Conservation (phyloP, 768 basidiomycete species). For the Cyclocybe cylindracea region DNA sequence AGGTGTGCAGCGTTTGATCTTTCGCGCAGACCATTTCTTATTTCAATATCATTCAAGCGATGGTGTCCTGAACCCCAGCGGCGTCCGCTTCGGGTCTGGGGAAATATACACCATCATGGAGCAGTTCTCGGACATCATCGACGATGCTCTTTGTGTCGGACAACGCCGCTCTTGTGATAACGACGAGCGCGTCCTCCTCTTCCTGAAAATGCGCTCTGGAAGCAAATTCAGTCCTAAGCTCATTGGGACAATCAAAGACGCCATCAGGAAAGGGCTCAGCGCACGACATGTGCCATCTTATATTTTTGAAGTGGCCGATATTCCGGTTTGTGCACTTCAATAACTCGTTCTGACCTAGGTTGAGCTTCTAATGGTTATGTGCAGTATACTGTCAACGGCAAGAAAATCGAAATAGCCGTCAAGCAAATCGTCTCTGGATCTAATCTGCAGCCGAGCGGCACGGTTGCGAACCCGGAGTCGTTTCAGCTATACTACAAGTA, state of each 20-base stretch:
- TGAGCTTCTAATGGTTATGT: neutral
- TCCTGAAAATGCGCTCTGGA: conserved; percentile 63
- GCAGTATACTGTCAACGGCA: conserved; percentile 76
- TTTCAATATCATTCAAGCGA: conserved; percentile 38
- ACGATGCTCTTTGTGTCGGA: conserved; percentile 76
- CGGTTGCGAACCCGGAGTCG: conserved; percentile 72
- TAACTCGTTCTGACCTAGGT: neutral
- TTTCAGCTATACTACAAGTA: conserved; percentile 57
- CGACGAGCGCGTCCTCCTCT: conserved; percentile 77
- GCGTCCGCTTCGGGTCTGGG: conserved; percentile 79
- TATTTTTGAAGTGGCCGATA: conserved; percentile 63
- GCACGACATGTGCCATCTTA: conserved; percentile 75
- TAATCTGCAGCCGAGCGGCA: conserved; percentile 66
- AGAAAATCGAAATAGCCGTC: conserved; percentile 80
- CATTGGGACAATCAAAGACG: conserved; percentile 48
- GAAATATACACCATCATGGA: conserved; percentile 81
- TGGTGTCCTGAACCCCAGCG: conserved; percentile 76
- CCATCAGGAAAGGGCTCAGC: conserved; percentile 62
- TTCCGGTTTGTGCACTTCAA: conserved; percentile 53
- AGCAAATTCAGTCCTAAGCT: conserved; percentile 43
- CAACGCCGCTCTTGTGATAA: conserved; percentile 60
- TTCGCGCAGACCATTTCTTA: neutral
- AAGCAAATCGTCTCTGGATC: conserved; percentile 77
- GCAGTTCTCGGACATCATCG: conserved; percentile 50
- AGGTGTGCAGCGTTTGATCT: conserved; percentile 37